Base-by-base conservation (phyloP, 176 grass and related monocot species). In the Bolboschoenus planiculmis region DNA sequence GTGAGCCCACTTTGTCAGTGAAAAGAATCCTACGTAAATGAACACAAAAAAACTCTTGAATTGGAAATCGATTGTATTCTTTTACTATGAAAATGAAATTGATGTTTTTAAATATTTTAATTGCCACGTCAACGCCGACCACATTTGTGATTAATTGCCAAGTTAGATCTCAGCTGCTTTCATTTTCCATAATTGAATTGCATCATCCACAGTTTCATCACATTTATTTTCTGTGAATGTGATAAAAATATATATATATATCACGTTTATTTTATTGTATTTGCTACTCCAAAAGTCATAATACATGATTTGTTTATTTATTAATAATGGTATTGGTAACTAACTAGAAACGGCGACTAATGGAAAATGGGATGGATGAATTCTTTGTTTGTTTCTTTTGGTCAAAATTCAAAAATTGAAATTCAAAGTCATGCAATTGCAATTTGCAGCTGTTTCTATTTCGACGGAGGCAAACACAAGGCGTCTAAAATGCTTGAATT, bases 321-420 rank as follows among this genome's bases (percentile, higher is more conserved):
- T 61, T 5, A 2, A 23, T 57, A 27, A 29, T 18, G 14, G 61
- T 65, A 65, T 34, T 33, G 29, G 1, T 57, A 35, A 20, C 3
- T 72, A 42, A 72, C 67, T 72, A 43, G 33, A 37, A 72, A 4
- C 39, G 67, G 20, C 10, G 67, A 72, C 67, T 44, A 24, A 72
- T 44, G n/a, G n/a, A n/a, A n/a, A n/a, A n/a, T n/a, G n/a, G n/a
- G 10, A 53, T 53, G 14, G 21, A 58, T 23, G 7, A 21, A 58
- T 68, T 40, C 0, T 42, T 70, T 40, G 0, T 72, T 72, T 43
- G 1, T n/a, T n/a, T n/a, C n/a, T n/a, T 10, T 44, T 44, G 37
- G 67, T 72, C 67, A 72, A 72, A 43, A 44, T 72, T 72, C 67
- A 72, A 72, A 43, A 44, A 44, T 72, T 36, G 10, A 72, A 72